Conservation (phyloP, 805 yeast genomes). For the Starmerella tilneyi region DNA sequence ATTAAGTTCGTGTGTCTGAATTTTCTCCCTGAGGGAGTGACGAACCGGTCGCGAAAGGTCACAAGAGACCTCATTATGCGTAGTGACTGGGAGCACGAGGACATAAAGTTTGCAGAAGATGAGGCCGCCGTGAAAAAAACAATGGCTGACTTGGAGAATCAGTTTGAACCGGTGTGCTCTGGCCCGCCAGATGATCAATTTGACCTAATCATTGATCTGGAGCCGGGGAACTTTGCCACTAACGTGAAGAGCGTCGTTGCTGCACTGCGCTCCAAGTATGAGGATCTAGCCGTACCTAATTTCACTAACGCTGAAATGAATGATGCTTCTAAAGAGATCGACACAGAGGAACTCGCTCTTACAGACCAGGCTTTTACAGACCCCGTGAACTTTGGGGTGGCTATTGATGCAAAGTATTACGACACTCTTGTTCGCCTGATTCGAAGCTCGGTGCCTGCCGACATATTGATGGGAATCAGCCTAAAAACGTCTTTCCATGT, state of each 20-base stretch:
- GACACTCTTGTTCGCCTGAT: conserved; percentile 22
- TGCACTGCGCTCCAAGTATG: conserved; percentile 36
- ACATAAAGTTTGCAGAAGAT: conserved; percentile 48
- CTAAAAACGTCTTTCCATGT: too few relatives aligned
- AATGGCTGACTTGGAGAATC: conserved; percentile 59
- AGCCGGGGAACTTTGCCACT: conserved; percentile 32
- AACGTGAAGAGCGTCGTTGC: conserved; percentile 42
- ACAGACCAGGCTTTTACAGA: conserved; percentile 9
- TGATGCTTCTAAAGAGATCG: conserved; percentile 44
- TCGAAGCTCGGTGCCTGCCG: conserved; percentile 11
- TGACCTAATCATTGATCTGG: conserved; percentile 53
- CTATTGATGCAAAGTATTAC: conserved; percentile 25
- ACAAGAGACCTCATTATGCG: conserved; percentile 50
- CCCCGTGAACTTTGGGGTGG: conserved; percentile 38
- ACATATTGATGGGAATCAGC: too few relatives aligned
- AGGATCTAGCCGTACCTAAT: conserved; percentile 29
- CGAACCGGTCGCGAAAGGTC: conserved; percentile 37
- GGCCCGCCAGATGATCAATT: conserved; percentile 54
- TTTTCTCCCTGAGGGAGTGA: conserved; percentile 41
- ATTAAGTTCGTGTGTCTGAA: conserved; percentile 58
- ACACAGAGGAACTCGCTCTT: conserved; percentile 8
- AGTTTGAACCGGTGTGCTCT: conserved; percentile 53
- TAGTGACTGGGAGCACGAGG: conserved; percentile 84
- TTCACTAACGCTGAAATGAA: conserved; percentile 34
- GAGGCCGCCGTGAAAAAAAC: conserved; percentile 45